phyloP scores from a whole-genome alignment of 768 basidiomycete species.

The Gelatoporia subvermispora region DNA sequence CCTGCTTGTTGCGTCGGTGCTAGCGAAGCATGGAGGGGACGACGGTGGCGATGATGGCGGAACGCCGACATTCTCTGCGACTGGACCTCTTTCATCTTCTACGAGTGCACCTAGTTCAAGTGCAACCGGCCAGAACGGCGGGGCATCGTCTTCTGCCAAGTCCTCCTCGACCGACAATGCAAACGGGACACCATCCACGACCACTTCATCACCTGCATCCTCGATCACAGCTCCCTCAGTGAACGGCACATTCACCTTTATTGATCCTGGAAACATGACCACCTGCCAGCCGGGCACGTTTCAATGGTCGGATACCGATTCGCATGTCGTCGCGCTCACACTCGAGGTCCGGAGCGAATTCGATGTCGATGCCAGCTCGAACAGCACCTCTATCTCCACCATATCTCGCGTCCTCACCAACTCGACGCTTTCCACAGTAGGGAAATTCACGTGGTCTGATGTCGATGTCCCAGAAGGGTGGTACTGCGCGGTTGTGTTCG shows the following conservation, averaged over 20 bases:
- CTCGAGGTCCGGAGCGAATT: conserved; percentile 15
- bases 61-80: neutral
- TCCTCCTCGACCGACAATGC: neutral
- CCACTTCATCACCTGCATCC: conserved; percentile 3
- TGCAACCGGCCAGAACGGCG: no score
- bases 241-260: conserved; percentile 14
- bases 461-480: conserved; percentile 31
- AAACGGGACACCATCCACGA: neutral
- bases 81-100: neutral
- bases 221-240: neutral
- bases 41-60: conserved; percentile 5
- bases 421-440: conserved; percentile 19
- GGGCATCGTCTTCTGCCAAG: no score
- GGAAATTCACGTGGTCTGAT: conserved; percentile 22
- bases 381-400: no score
- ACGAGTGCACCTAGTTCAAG: neutral
- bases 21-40: conserved; percentile 7
- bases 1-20: neutral
- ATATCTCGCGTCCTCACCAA: conserved; percentile 10
- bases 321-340: conserved; percentile 14
- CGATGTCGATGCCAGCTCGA: neutral
- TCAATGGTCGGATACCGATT: conserved; percentile 19
- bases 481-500: conserved; percentile 26
- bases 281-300: conserved; percentile 23
- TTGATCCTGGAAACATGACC: conserved; percentile 23